Conservation (phyloP, 176 grass and related monocot species). For the Aegilops sharonensis region DNA sequence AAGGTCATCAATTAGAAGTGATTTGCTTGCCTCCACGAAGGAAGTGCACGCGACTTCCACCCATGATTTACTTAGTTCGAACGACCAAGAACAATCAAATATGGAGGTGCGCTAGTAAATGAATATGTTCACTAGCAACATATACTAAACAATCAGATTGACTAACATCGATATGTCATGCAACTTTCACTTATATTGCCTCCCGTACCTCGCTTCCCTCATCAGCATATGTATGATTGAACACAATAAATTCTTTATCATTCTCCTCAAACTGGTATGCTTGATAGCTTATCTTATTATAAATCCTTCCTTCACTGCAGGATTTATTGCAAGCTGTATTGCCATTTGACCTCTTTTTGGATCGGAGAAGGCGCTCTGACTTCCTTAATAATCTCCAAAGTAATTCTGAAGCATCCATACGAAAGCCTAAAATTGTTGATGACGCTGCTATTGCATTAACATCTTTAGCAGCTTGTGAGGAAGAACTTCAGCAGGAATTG, state of each 20-base stretch:
- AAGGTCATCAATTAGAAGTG: conserved; percentile 63
- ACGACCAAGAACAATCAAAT: conserved; percentile 60
- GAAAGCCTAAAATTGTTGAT: conserved; percentile 66
- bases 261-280: neutral
- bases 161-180: conserved; percentile 21
- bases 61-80: conserved; percentile 45
- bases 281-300: conserved; percentile 23
- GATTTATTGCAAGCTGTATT: conserved; percentile 87
- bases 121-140: conserved; percentile 14
- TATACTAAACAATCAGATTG: conserved; percentile 10
- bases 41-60: conserved; percentile 37
- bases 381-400: conserved; percentile 86
- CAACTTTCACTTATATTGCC: conserved; percentile 12
- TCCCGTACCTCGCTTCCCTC: neutral
- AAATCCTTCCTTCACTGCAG: conserved; percentile 45
- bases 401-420: conserved; percentile 58
- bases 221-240: conserved; percentile 23
- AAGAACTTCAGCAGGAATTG: conserved; percentile 90
- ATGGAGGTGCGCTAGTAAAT: conserved; percentile 56
- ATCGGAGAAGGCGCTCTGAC: conserved; percentile 78
- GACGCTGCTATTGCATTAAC: conserved; percentile 73
- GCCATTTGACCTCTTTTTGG: conserved; percentile 95
- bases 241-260: conserved; percentile 5
- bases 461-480: conserved; percentile 92
- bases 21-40: conserved; percentile 51